Conservation (phyloP, 495 filamentous ascomycete species). For the Gamarada debralockiae region DNA sequence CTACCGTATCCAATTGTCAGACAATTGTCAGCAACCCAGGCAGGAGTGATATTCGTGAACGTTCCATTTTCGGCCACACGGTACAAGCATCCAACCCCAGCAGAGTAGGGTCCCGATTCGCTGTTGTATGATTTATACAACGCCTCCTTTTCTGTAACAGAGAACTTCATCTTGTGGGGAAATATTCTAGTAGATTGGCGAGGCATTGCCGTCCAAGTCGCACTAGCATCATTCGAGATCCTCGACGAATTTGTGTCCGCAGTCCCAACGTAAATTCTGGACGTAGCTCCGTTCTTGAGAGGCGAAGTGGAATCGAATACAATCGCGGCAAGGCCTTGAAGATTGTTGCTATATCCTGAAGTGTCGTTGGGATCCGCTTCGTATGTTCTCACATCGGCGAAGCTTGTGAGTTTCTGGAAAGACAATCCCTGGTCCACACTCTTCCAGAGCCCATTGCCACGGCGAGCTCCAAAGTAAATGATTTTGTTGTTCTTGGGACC, state of each 20-base stretch:
- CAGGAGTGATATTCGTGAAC: conserved; percentile 56
- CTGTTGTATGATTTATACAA: conserved; percentile 54
- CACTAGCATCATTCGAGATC: conserved; percentile 49
- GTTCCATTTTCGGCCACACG: conserved; percentile 37
- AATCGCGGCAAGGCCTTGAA: conserved; percentile 43
- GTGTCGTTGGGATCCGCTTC: not conserved
- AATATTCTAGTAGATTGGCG: conserved; percentile 50
- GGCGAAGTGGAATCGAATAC: conserved; percentile 53
- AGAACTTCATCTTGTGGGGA: conserved; percentile 51
- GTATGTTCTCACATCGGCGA: conserved; percentile 31
- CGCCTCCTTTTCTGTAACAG: conserved; percentile 46
- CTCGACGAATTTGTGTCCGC: conserved; percentile 47
- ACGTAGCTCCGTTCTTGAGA: conserved; percentile 41
- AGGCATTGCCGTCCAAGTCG: conserved; percentile 36
- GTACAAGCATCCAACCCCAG: conserved; percentile 38
- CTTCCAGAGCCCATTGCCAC: conserved; percentile 57
- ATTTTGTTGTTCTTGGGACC: conserved; percentile 53
- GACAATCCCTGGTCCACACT: conserved; percentile 51
- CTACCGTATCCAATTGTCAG: conserved; percentile 58
- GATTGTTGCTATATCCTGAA: conserved; percentile 5
- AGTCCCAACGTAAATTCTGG: conserved; percentile 50
- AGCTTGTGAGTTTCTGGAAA: conserved; percentile 52
- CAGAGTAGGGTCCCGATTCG: conserved; percentile 52
- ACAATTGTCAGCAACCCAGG: conserved; percentile 31
- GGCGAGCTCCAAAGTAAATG: conserved; percentile 55